These are phyloP conservation scores for Austropuccinia psidii DNA, from an alignment of 1,284 basidiomycete species.

Conservation along the genomic window DNA sequence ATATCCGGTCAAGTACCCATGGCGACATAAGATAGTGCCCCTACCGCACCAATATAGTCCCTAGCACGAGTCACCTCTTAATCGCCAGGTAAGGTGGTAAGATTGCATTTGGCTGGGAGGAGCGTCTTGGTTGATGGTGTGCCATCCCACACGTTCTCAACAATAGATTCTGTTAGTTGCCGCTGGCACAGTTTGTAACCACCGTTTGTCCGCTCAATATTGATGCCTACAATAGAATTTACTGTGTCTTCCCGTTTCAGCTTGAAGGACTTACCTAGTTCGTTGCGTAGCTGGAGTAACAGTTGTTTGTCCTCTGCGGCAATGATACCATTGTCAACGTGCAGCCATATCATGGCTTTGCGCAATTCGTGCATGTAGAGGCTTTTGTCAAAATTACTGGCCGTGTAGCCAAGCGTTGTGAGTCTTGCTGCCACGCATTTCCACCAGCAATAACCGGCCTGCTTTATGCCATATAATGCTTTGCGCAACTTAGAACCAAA, in stretches of 20 bases:
- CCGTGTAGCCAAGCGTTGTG: too few relatives aligned
- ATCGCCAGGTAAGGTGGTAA: too few relatives aligned
- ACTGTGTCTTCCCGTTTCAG: neutral
- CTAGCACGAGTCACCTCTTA: too few relatives aligned
- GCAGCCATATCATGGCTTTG: neutral
- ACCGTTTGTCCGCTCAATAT: neutral
- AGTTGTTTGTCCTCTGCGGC: neutral
- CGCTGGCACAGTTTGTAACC: too few relatives aligned
- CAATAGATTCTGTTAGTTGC: neutral
- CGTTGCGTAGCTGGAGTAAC: neutral
- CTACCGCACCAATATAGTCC: too few relatives aligned
- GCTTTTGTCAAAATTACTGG: too few relatives aligned
- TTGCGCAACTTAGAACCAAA: neutral
- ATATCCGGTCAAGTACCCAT: too few relatives aligned
- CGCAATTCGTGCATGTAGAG: too few relatives aligned
- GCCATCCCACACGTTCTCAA: too few relatives aligned
- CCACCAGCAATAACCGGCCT: slow-evolving; percentile 18
- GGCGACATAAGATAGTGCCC: too few relatives aligned
- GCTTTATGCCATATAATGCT: slow-evolving; percentile 20
- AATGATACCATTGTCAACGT: slow-evolving; percentile 3
- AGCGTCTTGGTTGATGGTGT: too few relatives aligned
- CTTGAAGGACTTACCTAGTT: neutral
- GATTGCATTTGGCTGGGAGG: too few relatives aligned
- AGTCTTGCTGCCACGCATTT: neutral
- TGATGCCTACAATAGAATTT: neutral